phyloP scores from a whole-genome alignment of 148 eudicot species.

The Bassia scoparia region DNA sequence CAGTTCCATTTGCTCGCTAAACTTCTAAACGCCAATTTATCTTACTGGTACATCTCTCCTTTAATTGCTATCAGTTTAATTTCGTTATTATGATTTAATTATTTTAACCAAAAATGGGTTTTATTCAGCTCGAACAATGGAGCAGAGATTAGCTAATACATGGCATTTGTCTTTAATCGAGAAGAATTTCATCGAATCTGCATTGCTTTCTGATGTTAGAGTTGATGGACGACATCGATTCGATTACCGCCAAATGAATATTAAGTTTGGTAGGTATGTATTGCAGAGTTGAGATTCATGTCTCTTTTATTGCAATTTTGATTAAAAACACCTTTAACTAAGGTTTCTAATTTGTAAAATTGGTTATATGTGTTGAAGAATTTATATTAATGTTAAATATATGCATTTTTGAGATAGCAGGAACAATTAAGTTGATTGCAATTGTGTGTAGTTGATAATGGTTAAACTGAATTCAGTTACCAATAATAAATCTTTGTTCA shows the following conservation, averaged over 20 bases:
- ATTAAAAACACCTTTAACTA: not conserved
- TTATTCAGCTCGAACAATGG: constrained; percentile 36
- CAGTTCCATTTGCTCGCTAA: too few relatives aligned
- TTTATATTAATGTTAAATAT: not conserved
- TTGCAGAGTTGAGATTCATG: not conserved
- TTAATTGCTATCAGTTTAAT: too few relatives aligned
- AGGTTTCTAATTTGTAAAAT: not conserved
- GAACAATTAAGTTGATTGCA: not conserved
- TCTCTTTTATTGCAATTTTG: not conserved
- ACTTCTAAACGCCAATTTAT: too few relatives aligned
- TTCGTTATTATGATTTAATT: too few relatives aligned
- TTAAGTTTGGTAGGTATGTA: constrained; percentile 72
- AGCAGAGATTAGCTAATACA: constrained; percentile 73
- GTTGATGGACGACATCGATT: constrained; percentile 71
- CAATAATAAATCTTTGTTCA: too few relatives aligned
- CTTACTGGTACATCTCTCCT: too few relatives aligned
- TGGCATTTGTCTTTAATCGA: constrained; percentile 79
- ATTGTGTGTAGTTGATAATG: not conserved
- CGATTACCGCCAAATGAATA: constrained; percentile 61
- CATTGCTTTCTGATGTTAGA: constrained; percentile 62
- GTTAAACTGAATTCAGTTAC: not conserved
- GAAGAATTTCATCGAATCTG: constrained; percentile 75
- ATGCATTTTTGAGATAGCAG: not conserved
- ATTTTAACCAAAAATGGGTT: not conserved
- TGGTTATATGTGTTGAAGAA: not conserved